These are phyloP conservation scores for Phytophthora nicotianae DNA, from an alignment of 352 stramenopile species.

Conservation along the genomic window DNA sequence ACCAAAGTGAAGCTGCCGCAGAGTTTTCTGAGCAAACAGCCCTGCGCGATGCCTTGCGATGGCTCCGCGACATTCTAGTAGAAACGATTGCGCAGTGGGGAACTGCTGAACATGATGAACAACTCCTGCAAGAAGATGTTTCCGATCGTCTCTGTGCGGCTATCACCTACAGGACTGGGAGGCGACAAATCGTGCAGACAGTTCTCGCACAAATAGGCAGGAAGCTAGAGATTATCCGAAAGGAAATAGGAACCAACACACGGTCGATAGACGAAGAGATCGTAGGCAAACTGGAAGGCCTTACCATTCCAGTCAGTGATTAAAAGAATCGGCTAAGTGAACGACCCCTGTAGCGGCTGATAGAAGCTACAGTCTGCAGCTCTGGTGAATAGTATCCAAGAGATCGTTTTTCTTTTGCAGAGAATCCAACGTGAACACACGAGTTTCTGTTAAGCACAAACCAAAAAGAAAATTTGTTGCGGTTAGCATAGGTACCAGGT, in stretches of 20 bases:
- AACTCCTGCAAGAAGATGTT: constrained; percentile 23
- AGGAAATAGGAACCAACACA: constrained; percentile 1
- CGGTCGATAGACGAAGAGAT: constrained; percentile 6
- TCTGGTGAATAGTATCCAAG: constrained; percentile 50
- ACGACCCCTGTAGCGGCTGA: neutral
- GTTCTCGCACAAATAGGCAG: constrained; percentile 48
- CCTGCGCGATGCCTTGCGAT: constrained; percentile 30
- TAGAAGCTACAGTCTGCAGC: constrained; percentile 39
- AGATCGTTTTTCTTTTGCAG: constrained; percentile 58
- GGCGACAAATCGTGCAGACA: constrained; percentile 45
- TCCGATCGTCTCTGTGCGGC: constrained; percentile 41
- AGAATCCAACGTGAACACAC: constrained; percentile 67
- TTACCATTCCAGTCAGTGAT: constrained; percentile 19
- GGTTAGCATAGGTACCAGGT: constrained; percentile 3
- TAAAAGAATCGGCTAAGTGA: neutral
- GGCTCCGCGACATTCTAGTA: constrained; percentile 30
- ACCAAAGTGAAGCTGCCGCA: constrained; percentile 11
- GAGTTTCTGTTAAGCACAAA: constrained; percentile 53
- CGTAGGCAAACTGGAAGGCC: constrained; percentile 13
- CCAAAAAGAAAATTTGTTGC: constrained; percentile 1
- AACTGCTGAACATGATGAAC: constrained; percentile 26
- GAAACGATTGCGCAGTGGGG: constrained; percentile 29
- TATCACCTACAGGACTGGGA: constrained; percentile 53
- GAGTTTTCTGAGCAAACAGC: constrained; percentile 10
- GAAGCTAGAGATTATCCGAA: constrained; percentile 25